Conservation (phyloP, 306 rosid genomes). For the Canavalia gladiata region DNA sequence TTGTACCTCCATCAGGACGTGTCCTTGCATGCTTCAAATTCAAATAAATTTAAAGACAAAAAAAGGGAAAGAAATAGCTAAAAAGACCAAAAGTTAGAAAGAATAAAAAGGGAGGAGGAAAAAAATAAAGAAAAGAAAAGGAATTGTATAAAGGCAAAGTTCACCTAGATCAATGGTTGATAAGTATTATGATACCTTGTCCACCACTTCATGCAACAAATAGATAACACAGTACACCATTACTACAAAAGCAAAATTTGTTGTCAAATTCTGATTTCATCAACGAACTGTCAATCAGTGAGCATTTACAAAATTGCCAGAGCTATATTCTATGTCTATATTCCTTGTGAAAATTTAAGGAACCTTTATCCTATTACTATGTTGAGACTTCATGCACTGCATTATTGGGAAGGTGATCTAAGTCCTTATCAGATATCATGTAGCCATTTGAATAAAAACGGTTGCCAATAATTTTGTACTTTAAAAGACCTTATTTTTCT, state of each 20-base stretch:
- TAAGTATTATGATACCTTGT: constrained; percentile 61
- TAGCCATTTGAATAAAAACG: constrained; percentile 47
- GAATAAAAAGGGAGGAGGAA: not conserved
- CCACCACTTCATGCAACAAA: constrained; percentile 77
- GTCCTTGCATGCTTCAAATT: constrained; percentile 59
- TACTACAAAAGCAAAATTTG: constrained; percentile 57
- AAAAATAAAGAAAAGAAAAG: not conserved
- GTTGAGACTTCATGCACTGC: constrained; percentile 50
- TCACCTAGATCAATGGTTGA: constrained; percentile 44
- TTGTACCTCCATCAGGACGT: constrained; percentile 70
- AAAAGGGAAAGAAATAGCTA: constrained; percentile 17
- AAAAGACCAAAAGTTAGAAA: constrained; percentile 27
- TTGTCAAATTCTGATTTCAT: constrained; percentile 50
- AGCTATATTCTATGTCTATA: not conserved
- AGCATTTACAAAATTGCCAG: constrained; percentile 36
- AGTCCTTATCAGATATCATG: constrained; percentile 50
- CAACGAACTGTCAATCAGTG: constrained; percentile 35
- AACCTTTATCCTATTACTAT: constrained; percentile 23
- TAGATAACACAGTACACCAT: constrained; percentile 56
- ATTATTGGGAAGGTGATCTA: constrained; percentile 49
- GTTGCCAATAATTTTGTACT: constrained; percentile 59
- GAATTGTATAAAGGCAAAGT: constrained; percentile 51
- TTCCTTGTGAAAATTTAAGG: constrained; percentile 15
- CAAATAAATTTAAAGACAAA: not conserved
- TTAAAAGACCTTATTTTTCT: constrained; percentile 41